Conservation (phyloP, 352 stramenopile species). For the Globisporangium lucens region DNA sequence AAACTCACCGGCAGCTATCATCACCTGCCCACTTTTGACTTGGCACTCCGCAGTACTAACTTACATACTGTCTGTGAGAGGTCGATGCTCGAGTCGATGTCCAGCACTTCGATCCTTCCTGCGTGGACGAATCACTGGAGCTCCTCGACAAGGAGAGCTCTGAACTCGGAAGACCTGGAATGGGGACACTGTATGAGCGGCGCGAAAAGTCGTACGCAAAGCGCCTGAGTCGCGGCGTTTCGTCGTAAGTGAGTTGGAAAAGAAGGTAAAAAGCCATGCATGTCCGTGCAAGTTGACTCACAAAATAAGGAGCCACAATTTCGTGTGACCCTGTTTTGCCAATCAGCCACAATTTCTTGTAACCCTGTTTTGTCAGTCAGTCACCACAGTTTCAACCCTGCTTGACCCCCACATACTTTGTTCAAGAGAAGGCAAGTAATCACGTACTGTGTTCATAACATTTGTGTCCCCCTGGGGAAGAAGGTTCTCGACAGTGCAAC, state of each 20-base stretch:
- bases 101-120: background rate
- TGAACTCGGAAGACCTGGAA: background rate
- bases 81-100: background rate
- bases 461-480: background rate
- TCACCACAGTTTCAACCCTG: background rate
- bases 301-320: background rate
- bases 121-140: background rate
- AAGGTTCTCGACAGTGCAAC: background rate
- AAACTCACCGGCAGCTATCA: too few species aligned
- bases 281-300: background rate
- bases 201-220: background rate
- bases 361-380: background rate
- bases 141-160: background rate
- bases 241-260: background rate
- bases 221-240: background rate
- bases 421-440: background rate
- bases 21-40: conserved; percentile 19
- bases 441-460: background rate
- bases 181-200: background rate
- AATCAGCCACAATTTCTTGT: background rate
- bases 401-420: background rate
- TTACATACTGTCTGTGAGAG: background rate
- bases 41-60: background rate
- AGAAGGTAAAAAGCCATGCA: too few species aligned
- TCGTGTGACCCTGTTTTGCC: background rate